Conservation (phyloP, 2,329 filamentous ascomycete species). For the Colletotrichum viniferum region DNA sequence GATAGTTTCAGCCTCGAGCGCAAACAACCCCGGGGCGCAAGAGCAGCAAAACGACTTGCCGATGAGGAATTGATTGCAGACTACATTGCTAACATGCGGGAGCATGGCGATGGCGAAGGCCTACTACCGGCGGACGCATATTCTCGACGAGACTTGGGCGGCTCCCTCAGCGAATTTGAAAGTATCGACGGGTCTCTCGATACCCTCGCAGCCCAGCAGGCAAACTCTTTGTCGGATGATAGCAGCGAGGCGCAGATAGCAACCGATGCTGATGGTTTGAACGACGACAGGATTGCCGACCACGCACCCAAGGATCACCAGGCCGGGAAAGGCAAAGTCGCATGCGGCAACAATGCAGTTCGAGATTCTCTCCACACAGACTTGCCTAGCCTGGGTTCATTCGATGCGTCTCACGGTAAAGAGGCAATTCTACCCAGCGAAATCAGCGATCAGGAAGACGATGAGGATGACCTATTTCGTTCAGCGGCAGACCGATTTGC, state of each 20-base stretch:
- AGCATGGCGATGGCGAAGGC: constrained; percentile 61
- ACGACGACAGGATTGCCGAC: background rate
- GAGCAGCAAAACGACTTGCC: constrained; percentile 31
- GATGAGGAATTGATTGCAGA: constrained; percentile 68
- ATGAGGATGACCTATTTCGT: constrained; percentile 13
- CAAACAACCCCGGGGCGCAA: background rate
- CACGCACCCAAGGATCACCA: background rate
- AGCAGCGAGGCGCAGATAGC: background rate
- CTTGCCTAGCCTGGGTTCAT: background rate
- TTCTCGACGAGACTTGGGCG: constrained; percentile 29
- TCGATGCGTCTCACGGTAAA: background rate
- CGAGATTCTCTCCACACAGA: background rate
- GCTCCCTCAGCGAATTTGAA: constrained; percentile 22
- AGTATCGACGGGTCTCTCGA: constrained; percentile 28
- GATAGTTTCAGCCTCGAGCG: background rate
- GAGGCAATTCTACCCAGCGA: background rate
- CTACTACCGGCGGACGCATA: constrained; percentile 67
- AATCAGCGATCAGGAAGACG: background rate
- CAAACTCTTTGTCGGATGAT: background rate
- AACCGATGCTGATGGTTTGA: background rate
- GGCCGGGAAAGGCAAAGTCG: background rate
- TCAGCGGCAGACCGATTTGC: background rate
- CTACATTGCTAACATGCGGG: constrained; percentile 71
- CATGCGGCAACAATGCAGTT: background rate
- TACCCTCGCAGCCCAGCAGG: background rate